Evolutionary conservation across 371 early-diverging fungal genomes (phyloP).

Genomic region (Astathelohania contejeani): DNA sequence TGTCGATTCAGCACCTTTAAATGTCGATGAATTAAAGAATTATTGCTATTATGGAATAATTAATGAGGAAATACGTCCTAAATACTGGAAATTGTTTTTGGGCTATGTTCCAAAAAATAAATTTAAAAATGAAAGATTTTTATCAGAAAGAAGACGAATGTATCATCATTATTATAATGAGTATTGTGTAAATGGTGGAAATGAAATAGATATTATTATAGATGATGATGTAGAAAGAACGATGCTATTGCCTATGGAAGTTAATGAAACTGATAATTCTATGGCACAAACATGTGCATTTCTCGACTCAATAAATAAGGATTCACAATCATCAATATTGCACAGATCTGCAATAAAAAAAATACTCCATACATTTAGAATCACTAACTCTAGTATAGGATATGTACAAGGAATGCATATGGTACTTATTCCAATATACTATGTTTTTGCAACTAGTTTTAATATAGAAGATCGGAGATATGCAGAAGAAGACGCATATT

Average conservation of each 20-base stretch:
- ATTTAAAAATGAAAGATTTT: slow-evolving; percentile 31
- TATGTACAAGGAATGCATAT: slow-evolving; percentile 53
- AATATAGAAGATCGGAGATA: slow-evolving; percentile 28
- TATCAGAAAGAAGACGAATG: slow-evolving; percentile 11
- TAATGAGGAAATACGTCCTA: slow-evolving; percentile 22
- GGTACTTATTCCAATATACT: slow-evolving; percentile 46
- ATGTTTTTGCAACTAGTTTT: slow-evolving; percentile 34
- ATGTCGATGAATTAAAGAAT: slow-evolving; percentile 36
- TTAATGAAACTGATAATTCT: no score
- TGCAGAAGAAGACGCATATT: slow-evolving; percentile 49
- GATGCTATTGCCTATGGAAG: slow-evolving; percentile 6
- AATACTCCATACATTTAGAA: slow-evolving; percentile 37
- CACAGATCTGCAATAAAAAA: slow-evolving; percentile 34
- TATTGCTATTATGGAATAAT: slow-evolving; percentile 42
- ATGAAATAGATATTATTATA: slow-evolving; percentile 12
- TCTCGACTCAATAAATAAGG: slow-evolving; percentile 10
- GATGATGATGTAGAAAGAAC: slow-evolving; percentile 26
- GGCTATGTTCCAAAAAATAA: slow-evolving; percentile 38
- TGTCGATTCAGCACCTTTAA: slow-evolving; percentile 13
- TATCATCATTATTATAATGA: slow-evolving; percentile 30
- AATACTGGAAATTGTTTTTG: slow-evolving; percentile 46
- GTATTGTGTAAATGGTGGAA: not conserved
- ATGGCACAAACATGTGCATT: no score
- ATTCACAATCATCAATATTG: not conserved
- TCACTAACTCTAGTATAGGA: slow-evolving; percentile 43